phyloP scores from a whole-genome alignment of 106 monocot genomes.

The Allium cepa region DNA sequence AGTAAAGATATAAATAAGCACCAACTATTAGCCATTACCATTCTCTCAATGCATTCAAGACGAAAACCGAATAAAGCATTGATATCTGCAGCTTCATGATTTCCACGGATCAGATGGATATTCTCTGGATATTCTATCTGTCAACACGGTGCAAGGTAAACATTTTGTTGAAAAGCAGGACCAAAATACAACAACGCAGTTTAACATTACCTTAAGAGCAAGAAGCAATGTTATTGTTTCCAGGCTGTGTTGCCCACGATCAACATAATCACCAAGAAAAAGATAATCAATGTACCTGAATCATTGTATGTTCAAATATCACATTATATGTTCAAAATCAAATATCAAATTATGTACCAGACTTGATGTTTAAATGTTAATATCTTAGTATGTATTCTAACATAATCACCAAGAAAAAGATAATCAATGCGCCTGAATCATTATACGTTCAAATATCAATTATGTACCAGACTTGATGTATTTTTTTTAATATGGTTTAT shows the following conservation, averaged over 20 bases:
- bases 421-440: conserved; percentile 91
- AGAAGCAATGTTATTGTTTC: conserved; percentile 95
- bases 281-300: conserved; percentile 97
- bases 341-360: background rate
- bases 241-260: conserved; percentile 94
- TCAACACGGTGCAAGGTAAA: conserved; percentile 5
- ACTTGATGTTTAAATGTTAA: background rate
- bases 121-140: conserved; percentile 99
- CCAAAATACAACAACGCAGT: background rate
- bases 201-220: conserved; percentile 80
- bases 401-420: conserved; percentile 97
- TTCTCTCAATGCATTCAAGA: conserved; percentile 96
- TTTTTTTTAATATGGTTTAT: no score
- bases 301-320: background rate
- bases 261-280: conserved; percentile 99
- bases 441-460: background rate
- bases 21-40: conserved; percentile 38
- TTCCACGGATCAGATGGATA: conserved; percentile 91
- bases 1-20: no score
- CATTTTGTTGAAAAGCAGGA: no score
- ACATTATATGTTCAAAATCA: background rate
- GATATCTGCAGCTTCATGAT: conserved; percentile 98
- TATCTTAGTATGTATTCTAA: conserved; percentile 3
- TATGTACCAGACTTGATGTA: background rate
- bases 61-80: conserved; percentile 99